Evolutionary conservation across 768 basidiomycete genomes (phyloP), one percentile per base, ranked within the genome.

Genomic region (Amanita inopinata): DNA sequence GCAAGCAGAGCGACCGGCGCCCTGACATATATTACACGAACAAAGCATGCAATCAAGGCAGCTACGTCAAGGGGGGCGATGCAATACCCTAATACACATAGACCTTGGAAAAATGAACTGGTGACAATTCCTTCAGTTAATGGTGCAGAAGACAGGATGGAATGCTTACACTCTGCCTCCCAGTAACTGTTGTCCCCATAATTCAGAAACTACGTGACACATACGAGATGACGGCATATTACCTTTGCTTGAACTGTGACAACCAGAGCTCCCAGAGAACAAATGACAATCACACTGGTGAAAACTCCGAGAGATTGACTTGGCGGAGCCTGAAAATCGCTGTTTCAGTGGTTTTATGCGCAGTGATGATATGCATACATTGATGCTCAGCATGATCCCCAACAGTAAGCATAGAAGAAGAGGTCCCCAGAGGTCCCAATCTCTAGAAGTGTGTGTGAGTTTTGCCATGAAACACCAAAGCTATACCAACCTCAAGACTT

Each of bases 391-490:
- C 70, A 92, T 81, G 33, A 89, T 81, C 40, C 81, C 85, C 9
- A 93, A 73, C 30, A 75, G 59, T 41, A 93, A 69, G 52, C 83
- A 89, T 30, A 92, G 71, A 18, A 97, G 70, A 2, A 97, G 69
- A 8, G 93, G 93, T 2, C 93, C 93, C 94, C 94, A 98, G 18
- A 98, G 71, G 62, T 98, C 94, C 94, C 93, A 98, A 57, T 97
- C 93, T 49, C 91, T 91, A 45, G n/a, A 18, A n/a, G 32, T 14
- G 34, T 20, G 5, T 38, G 18, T 46, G 36, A 15, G 38, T 10
- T 9, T 34, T 4, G 27, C 14, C 14, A 25, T n/a, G 30, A 9
- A 43, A 22, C 25, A 24, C 12, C 11, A 38, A 45, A 8, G 7
- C 33, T 18, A 41, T 35, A 47, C 70, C 41, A 32, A 88, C 93